Percentiles rank a stretch among this genome's conserved stretches.
Conservation (phyloP, 164 flowering plant species). For the Magnolia kwangsiensis region DNA sequence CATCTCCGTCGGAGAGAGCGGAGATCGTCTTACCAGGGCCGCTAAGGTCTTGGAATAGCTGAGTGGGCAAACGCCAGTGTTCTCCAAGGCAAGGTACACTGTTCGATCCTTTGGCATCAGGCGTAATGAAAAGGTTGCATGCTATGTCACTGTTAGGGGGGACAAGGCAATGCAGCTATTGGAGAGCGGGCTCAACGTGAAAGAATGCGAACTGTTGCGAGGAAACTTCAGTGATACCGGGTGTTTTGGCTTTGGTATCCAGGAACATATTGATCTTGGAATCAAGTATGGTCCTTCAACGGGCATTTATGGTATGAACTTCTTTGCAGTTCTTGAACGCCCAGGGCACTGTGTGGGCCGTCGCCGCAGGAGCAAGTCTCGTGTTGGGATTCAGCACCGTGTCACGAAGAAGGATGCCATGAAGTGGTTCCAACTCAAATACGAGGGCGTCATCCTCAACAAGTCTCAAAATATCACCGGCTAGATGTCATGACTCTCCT, state of each 20-base stretch:
- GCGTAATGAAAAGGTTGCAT: too few species aligned
- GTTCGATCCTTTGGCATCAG: too few species aligned
- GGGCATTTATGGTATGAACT: constrained; percentile 87
- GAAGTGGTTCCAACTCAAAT: constrained; percentile 90
- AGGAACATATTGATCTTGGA: constrained; percentile 63
- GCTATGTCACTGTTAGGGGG: too few species aligned
- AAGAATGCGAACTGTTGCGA: constrained; percentile 51
- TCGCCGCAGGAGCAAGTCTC: constrained; percentile 75
- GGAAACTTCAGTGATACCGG: constrained; percentile 57
- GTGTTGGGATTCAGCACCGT: constrained; percentile 82
- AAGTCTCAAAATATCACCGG: constrained; percentile 39
- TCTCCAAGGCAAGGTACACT: too few species aligned
- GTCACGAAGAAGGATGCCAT: constrained; percentile 81
- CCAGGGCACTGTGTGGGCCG: constrained; percentile 80
- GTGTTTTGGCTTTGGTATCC: constrained; percentile 55
- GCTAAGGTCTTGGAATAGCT: constrained; percentile 17
- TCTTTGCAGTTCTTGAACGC: constrained; percentile 73
- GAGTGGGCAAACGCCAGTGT: constrained; percentile 5
- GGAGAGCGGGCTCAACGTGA: constrained; percentile 14
- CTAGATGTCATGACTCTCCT: background rate
- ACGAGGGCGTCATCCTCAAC: constrained; percentile 85
- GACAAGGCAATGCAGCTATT: constrained; percentile 54
- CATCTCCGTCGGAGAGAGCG: constrained; percentile 15
- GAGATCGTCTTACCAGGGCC: constrained; percentile 11
- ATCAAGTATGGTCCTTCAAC: constrained; percentile 86